phyloP scores from a whole-genome alignment of 2,329 filamentous ascomycete genomes.

The Nothopassalora personata region DNA sequence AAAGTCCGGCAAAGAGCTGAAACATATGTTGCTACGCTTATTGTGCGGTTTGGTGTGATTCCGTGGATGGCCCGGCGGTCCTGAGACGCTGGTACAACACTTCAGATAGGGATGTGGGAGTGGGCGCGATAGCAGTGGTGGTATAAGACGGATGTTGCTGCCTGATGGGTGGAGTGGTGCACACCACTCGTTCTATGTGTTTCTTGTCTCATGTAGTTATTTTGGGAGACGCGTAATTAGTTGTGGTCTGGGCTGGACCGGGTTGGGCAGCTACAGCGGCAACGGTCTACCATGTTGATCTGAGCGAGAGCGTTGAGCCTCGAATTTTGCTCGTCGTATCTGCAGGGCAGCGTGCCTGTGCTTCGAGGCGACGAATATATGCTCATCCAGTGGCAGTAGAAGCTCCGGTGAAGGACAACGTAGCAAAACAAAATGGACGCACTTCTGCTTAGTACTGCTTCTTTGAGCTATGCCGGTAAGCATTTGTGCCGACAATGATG shows the following conservation, averaged over 20 bases:
- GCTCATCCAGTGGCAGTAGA: background rate
- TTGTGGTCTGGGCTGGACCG: background rate
- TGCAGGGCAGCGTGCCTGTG: background rate
- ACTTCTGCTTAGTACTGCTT: background rate
- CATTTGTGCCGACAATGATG: background rate
- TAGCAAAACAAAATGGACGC: conserved; percentile 1
- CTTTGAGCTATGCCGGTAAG: conserved; percentile 3
- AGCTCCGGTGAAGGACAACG: background rate
- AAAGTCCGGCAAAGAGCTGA: background rate
- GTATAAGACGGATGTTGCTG: background rate
- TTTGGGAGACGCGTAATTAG: background rate
- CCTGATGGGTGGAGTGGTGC: background rate
- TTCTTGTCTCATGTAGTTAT: conserved; percentile 1
- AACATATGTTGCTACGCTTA: conserved; percentile 3
- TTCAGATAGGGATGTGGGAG: background rate
- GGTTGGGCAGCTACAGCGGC: background rate
- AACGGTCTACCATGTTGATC: background rate
- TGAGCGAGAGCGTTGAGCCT: background rate
- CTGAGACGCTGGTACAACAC: conserved; percentile 1
- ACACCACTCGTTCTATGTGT: background rate
- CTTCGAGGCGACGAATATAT: background rate
- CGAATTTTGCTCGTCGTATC: background rate
- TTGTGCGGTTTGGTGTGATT: conserved; percentile 2
- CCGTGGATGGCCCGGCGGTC: background rate
- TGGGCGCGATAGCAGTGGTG: background rate